Percentiles rank a stretch among this genome's conserved stretches.
Evolutionary conservation across 106 monocot species (phyloP).

Genomic region (Dendrobium chrysotoxum): DNA sequence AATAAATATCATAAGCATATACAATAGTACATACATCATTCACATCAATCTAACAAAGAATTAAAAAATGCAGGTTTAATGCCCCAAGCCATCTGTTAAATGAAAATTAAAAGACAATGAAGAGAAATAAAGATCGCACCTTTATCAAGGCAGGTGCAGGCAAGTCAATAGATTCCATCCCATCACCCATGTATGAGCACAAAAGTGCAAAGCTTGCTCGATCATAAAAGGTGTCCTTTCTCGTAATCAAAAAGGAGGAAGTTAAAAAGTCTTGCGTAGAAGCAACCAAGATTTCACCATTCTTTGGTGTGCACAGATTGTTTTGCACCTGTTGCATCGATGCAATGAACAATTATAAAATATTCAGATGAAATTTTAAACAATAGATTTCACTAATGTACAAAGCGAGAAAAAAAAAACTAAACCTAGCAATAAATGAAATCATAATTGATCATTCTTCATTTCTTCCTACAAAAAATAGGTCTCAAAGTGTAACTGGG

Average conservation of each 20-base stretch:
- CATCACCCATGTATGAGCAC: slow-evolving; percentile 92
- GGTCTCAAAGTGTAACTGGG: background rate
- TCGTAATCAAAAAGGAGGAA: slow-evolving; percentile 90
- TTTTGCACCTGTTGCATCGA: slow-evolving; percentile 73
- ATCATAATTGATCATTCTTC: background rate
- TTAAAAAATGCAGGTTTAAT: background rate
- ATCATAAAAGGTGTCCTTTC: slow-evolving; percentile 96
- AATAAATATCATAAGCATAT: background rate
- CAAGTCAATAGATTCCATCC: slow-evolving; percentile 84
- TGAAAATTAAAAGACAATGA: background rate
- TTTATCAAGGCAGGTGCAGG: slow-evolving; percentile 84
- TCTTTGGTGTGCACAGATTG: slow-evolving; percentile 97
- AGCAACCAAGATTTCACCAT: slow-evolving; percentile 96
- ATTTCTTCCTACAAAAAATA: background rate
- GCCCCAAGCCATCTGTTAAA: background rate
- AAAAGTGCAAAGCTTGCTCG: slow-evolving; percentile 72
- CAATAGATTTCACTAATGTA: background rate
- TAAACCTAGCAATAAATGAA: background rate
- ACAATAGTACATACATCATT: background rate
- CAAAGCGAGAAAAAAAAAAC: background rate
- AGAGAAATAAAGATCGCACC: slow-evolving; percentile 25
- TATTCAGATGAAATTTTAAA: background rate
- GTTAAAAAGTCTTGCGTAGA: slow-evolving; percentile 98
- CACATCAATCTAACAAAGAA: background rate
- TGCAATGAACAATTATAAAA: background rate